A percentile compares a stretch with the other conserved stretches of the same genome.
These are phyloP conservation scores for Saccharomycopsis amapae DNA, from an alignment of 805 yeast genomes.

Conservation along the genomic window DNA sequence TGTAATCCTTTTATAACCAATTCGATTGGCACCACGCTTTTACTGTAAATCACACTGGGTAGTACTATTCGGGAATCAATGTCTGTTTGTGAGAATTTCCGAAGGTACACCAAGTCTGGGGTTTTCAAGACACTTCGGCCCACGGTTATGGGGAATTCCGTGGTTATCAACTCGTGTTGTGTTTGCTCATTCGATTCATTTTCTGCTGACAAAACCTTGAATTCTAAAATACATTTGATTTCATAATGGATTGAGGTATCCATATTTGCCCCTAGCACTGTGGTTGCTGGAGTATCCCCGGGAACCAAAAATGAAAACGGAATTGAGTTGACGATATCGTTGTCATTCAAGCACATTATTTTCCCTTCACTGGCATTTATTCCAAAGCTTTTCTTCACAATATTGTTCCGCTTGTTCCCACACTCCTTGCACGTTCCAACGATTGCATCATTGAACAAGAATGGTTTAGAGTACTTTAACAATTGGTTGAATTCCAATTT, in stretches of 20 bases:
- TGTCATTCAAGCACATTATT: background rate
- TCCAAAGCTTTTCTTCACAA: too few relatives aligned
- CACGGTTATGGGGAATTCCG: slow-evolving; percentile 6
- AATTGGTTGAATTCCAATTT: background rate
- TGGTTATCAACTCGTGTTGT: background rate
- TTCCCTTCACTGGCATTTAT: slow-evolving; percentile 1
- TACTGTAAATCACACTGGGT: slow-evolving; percentile 4
- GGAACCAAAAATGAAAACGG: slow-evolving; percentile 12
- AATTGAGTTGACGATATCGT: background rate
- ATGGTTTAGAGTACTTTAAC: slow-evolving; percentile 4
- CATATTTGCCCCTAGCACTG: slow-evolving; percentile 1
- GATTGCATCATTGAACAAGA: slow-evolving; percentile 13
- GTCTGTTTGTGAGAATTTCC: slow-evolving; percentile 7
- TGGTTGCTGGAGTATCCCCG: slow-evolving; percentile 8
- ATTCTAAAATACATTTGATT: background rate
- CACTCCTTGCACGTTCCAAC: slow-evolving; percentile 11
- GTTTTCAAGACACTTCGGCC: slow-evolving; percentile 1
- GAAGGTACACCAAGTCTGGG: background rate
- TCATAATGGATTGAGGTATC: slow-evolving; percentile 7
- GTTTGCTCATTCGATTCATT: background rate
- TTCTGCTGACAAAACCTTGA: too few relatives aligned
- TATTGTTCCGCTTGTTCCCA: slow-evolving; percentile 4
- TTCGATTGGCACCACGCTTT: slow-evolving; percentile 4
- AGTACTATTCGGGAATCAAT: slow-evolving; percentile 1
- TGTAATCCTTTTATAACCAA: slow-evolving; percentile 3